Conservation (phyloP, 306 rosid species). For the Cercis canadensis region DNA sequence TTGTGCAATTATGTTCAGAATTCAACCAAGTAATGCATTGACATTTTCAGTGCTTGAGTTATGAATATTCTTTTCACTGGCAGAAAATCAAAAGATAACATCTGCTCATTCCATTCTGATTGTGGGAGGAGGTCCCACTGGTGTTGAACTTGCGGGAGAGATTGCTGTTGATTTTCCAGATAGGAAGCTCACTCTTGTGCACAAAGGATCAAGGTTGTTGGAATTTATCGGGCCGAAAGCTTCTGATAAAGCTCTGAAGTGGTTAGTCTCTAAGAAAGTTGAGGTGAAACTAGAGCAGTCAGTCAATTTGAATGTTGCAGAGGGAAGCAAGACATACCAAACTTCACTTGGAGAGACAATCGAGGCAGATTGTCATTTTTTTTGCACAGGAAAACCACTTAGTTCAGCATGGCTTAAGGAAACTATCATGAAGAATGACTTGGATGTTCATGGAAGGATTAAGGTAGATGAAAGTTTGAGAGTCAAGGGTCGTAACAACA, state of each 20-base stretch:
- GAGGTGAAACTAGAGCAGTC: constrained; percentile 63
- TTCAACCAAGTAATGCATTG: constrained; percentile 29
- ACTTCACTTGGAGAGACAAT: constrained; percentile 67
- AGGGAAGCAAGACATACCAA: constrained; percentile 48
- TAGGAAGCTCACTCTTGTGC: constrained; percentile 69
- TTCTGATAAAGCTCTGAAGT: constrained; percentile 53
- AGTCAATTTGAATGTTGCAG: constrained; percentile 43
- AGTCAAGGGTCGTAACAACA: constrained; percentile 61
- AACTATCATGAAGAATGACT: constrained; percentile 45
- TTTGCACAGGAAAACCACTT: constrained; percentile 59
- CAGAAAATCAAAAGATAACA: constrained; percentile 70
- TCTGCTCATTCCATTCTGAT: constrained; percentile 73
- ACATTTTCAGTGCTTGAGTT: constrained; percentile 11
- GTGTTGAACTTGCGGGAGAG: constrained; percentile 90
- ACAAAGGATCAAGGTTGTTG: constrained; percentile 70
- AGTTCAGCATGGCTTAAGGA: constrained; percentile 76
- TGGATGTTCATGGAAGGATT: constrained; percentile 65
- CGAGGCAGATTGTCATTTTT: constrained; percentile 69
- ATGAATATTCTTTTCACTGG: constrained; percentile 34
- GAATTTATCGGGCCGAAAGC: constrained; percentile 85
- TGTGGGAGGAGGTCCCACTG: constrained; percentile 92
- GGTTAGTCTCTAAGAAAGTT: constrained; percentile 68
- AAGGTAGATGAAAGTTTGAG: constrained; percentile 67
- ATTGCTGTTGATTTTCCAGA: constrained; percentile 74
- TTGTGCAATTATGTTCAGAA: constrained; percentile 6